Base-by-base conservation (phyloP, 805 yeast genomes). In the Yarrowia sp. region DNA sequence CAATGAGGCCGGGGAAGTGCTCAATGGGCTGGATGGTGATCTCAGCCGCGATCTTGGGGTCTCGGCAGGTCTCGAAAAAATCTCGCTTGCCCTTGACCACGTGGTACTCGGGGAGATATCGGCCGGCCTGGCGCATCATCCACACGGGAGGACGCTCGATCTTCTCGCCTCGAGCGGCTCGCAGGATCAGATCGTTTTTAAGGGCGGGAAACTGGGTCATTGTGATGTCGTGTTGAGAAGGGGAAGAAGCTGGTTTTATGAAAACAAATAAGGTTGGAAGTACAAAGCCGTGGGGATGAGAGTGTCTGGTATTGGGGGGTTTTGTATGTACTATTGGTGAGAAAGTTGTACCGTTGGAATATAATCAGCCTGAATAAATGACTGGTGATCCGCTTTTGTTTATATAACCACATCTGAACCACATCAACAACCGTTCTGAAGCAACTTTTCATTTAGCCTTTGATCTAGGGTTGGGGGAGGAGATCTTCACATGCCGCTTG, bases 61-160 rank as follows among this genome's bases (percentile, higher is more conserved):
- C 94, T 70, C 94, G 81, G 72, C 99, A 94, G n/a, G 94, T 85
- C 71, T 91, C 96, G 70, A 94, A 94, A 73, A 94, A 94, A 75
- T 94, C 97, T 66, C 89, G 80, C 14, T 81, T 81, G 55, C 83
- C 96, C 72, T 94, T 94, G 51, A 85, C 97, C 71, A 84, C 82
- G 73, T 92, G 97, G 72, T 94, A 94, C 72, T 94, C 73, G 8
- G 77, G 77, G 62, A 86, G 77, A 69, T 92, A 91, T 65, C 97
- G 81, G 18, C 97, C 97, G n/a, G 97, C 97, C 78, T 91, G 97
- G 75, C 97, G 84, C 97, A 91, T 91, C 67, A 92, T 87, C 97
- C 97, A 94, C 64, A 94, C 84, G 18, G 99, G 99, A 1, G 99
- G 97, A 72, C 99, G 84, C 75, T 94, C 98, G 39, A 93, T 97